Evolutionary conservation across 1,139 yeast species (phyloP).

Genomic region (Hansenula sp.): DNA sequence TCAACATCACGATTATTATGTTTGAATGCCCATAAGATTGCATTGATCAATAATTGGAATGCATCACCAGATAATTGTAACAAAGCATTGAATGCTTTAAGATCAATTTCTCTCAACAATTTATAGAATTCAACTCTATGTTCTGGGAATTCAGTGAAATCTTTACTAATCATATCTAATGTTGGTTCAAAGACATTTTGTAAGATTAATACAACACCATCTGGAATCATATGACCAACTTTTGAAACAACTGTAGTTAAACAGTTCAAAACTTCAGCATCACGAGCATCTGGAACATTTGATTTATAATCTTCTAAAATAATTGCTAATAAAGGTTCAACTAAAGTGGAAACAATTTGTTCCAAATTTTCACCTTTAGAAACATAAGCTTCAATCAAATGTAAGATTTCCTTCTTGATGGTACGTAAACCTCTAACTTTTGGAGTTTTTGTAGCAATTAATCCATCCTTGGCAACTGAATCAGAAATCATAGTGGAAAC

Average conservation of each 20-base stretch:
- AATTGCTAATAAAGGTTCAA: constrained; percentile 79
- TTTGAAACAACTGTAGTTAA: constrained; percentile 85
- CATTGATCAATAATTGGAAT: constrained; percentile 85
- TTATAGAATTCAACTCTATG: constrained; percentile 96
- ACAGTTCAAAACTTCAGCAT: constrained; percentile 94
- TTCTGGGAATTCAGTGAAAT: constrained; percentile 95
- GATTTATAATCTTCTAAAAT: constrained; percentile 85
- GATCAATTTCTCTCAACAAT: constrained; percentile 79
- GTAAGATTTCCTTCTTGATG: constrained; percentile 89
- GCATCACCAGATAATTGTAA: constrained; percentile 88
- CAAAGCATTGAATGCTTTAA: constrained; percentile 81
- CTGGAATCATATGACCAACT: constrained; percentile 86
- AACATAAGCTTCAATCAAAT: constrained; percentile 84
- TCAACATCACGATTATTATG: constrained; percentile 96
- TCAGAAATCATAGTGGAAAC: constrained; percentile 86
- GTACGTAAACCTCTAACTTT: constrained; percentile 94
- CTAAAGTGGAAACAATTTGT: constrained; percentile 78
- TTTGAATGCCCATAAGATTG: constrained; percentile 97
- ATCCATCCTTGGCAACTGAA: constrained; percentile 73
- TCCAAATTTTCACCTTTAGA: constrained; percentile 84
- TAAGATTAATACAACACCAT: constrained; percentile 80
- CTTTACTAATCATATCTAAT: constrained; percentile 90
- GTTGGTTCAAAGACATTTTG: constrained; percentile 95
- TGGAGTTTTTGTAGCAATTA: constrained; percentile 92
- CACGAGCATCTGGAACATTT: constrained; percentile 94